Percentiles rank a stretch among this genome's conserved stretches.
phyloP scores from a whole-genome alignment of 2,329 filamentous ascomycete genomes.

The Rhexocercosporidium sp. region DNA sequence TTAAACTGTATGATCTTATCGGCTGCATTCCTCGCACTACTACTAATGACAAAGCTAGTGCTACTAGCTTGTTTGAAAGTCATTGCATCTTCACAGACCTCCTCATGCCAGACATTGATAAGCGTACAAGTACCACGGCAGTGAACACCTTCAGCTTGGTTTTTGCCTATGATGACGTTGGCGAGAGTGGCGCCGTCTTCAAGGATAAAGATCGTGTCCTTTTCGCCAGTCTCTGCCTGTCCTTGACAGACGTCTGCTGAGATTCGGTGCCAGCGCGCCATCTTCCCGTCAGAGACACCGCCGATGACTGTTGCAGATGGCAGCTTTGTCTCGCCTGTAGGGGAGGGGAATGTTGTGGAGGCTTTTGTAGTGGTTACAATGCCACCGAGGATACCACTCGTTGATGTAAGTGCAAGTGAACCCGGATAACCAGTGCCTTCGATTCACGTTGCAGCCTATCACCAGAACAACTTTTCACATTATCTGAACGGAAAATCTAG shows the following conservation, averaged over 20 bases:
- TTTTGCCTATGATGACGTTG: slow-evolving; percentile 59
- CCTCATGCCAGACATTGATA: slow-evolving; percentile 49
- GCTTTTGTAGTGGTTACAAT: neutral
- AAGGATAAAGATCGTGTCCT: slow-evolving; percentile 49
- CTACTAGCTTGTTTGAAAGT: slow-evolving; percentile 46
- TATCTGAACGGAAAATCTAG: neutral
- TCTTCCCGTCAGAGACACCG: neutral
- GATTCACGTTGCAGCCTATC: too few relatives aligned
- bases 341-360: neutral
- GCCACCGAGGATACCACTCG: neutral
- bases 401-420: neutral
- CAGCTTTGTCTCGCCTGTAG: neutral
- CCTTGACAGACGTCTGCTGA: neutral
- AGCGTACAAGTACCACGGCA: slow-evolving; percentile 55
- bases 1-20: slow-evolving; percentile 51
- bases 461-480: too few relatives aligned
- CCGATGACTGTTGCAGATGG: neutral
- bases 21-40: slow-evolving; percentile 47
- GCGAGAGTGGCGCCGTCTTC: slow-evolving; percentile 54
- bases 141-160: slow-evolving; percentile 56
- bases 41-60: slow-evolving; percentile 49
- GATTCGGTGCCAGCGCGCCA: neutral
- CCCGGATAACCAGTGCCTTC: neutral
- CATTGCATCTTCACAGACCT: slow-evolving; percentile 42
- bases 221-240: slow-evolving; percentile 1